A percentile compares a stretch with the other conserved stretches of the same genome.
These are phyloP conservation scores for Diaporthe destruens DNA, from an alignment of 2,329 filamentous ascomycete species.

Conservation along the genomic window DNA sequence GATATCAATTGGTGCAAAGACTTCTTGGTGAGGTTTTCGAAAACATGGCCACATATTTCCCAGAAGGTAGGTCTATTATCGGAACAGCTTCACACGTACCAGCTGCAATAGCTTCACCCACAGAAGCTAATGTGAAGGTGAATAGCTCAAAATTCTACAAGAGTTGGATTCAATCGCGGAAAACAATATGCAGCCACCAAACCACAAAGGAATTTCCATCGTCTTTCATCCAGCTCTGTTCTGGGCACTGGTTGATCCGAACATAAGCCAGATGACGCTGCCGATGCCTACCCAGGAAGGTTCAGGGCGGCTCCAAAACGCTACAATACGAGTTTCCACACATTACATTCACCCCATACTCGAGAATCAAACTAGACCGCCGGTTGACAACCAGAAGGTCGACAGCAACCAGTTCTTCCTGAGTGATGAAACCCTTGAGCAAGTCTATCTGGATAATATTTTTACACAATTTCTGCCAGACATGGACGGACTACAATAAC, in stretches of 20 bases:
- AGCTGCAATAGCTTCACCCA: not conserved
- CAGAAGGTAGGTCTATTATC: not conserved
- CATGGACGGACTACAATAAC: not conserved
- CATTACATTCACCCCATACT: constrained; percentile 1
- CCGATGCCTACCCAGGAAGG: not conserved
- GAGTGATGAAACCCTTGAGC: constrained; percentile 8
- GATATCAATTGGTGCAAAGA: not conserved
- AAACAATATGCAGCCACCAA: not conserved
- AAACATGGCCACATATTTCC: not conserved
- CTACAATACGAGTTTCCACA: constrained; percentile 3
- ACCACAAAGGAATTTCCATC: not conserved
- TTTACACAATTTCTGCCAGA: not conserved
- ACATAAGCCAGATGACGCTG: not conserved
- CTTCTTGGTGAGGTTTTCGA: not conserved
- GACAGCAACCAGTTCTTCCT: not conserved
- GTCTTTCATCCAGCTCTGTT: constrained; percentile 4
- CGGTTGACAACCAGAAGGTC: not conserved
- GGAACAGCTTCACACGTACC: not conserved
- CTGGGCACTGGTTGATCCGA: constrained; percentile 3
- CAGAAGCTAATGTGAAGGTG: not conserved
- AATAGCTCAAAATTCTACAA: constrained; percentile 7
- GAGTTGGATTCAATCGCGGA: not conserved
- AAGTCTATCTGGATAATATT: not conserved
- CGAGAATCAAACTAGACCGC: not conserved
- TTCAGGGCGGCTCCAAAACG: not conserved